These are phyloP conservation scores for Clavariopsis aquatica DNA, from an alignment of 495 filamentous ascomycete genomes.

Conservation along the genomic window DNA sequence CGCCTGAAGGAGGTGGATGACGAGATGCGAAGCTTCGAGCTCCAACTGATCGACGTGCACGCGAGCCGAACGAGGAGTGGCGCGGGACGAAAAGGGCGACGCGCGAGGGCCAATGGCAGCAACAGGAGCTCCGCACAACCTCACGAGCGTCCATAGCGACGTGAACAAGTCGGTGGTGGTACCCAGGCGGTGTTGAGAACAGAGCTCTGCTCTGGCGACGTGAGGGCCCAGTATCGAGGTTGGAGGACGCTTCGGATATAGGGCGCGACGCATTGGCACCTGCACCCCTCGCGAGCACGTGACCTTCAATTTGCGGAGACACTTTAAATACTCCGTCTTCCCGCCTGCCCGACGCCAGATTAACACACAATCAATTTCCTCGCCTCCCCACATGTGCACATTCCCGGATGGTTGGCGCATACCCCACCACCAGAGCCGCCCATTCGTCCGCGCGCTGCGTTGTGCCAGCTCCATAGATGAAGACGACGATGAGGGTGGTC, in stretches of 20 bases:
- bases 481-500: neutral
- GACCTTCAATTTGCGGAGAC: conserved; percentile 28
- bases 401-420: too few species aligned
- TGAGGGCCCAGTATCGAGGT: neutral
- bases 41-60: conserved; percentile 4
- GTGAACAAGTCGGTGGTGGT: neutral
- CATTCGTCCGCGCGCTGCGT: conserved; percentile 2
- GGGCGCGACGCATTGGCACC: neutral
- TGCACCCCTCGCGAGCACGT: conserved; percentile 16
- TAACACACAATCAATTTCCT: conserved; percentile 24
- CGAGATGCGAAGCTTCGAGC: neutral
- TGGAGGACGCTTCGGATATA: conserved; percentile 22
- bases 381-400: neutral
- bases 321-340: conserved; percentile 11
- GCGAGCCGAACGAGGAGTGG: neutral
- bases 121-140: neutral
- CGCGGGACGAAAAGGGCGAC: neutral
- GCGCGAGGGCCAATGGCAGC: conserved; percentile 20
- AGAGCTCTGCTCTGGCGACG: neutral
- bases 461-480: conserved; percentile 4
- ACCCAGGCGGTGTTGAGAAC: neutral
- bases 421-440: neutral
- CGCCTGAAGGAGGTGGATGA: neutral
- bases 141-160: neutral
- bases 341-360: conserved; percentile 23